Base-by-base conservation (phyloP, 1,284 basidiomycete species). In the Mycosarcoma mackinlayi region DNA sequence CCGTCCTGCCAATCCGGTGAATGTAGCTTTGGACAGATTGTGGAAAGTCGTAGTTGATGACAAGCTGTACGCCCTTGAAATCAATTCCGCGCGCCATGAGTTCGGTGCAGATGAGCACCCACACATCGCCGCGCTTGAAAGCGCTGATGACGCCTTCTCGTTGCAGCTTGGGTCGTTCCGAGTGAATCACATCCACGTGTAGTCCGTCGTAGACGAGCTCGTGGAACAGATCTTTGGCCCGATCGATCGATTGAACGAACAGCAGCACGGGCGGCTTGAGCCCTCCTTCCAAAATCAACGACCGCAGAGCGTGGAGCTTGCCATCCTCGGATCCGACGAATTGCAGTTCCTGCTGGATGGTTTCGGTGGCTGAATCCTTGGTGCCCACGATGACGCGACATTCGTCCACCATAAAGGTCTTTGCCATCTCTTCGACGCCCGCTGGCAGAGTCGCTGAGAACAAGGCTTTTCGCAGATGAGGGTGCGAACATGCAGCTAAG, bases 1-100 rank as follows among this genome's bases (percentile, higher is more conserved):
- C 95, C 1, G 95, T 98, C 59, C 96, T 90, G 87, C 92, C 95
- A 59, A 98, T 96, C 24, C 95, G 88, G 84, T 98, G 95, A 30
- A 98, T 88, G 80, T 98, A 98, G 76, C 90, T 92, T 83, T 96
- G 93, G 3, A 95, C 90, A 16, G 54, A 73, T 55, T 81, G 80
- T 2, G 81, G 76, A 27, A 80, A 74, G 19, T 75, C 73, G 79
- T 94, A 97, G 84, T 97, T 98, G 82, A 98, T 91, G 11, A 98
- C 94, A 75, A 97, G 90, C 67, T 76, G 67, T 39, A 98, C 90
- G 13, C 94, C 94, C 82, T 92, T 92, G 85, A 98, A 98, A 82
- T 98, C 95, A 89, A 98, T 94, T 4, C 95, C 96, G 70, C 96
- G 87, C 11, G 93, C 93, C 90, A 80, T 73, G 21, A 79, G 60